Percentiles rank a stretch among this genome's conserved stretches.
phyloP scores from a whole-genome alignment of 2,329 filamentous ascomycete species.

The Pseudopithomyces maydicus region DNA sequence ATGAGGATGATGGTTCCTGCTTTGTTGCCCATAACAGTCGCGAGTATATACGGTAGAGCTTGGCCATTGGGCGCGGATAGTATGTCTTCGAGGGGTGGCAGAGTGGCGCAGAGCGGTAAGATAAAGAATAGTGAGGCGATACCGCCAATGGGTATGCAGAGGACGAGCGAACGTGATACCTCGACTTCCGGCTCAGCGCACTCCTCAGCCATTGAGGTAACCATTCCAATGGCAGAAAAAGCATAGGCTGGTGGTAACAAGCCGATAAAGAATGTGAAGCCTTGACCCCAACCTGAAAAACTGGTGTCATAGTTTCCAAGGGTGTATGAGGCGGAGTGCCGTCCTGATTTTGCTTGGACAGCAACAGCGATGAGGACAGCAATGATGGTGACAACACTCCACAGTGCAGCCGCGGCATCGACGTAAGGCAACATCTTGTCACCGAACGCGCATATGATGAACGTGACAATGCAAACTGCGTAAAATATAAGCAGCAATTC shows the following conservation, averaged over 20 bases:
- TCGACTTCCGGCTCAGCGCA: slow-evolving; percentile 49
- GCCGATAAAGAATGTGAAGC: slow-evolving; percentile 11
- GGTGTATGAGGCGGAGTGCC: slow-evolving; percentile 3
- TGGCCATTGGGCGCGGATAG: slow-evolving; percentile 53
- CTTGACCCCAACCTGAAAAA: slow-evolving; percentile 7
- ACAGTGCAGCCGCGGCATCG: slow-evolving; percentile 44
- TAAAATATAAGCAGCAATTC: slow-evolving; percentile 75
- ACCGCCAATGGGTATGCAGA: slow-evolving; percentile 59
- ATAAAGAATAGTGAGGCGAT: slow-evolving; percentile 62
- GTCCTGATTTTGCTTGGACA: slow-evolving; percentile 4
- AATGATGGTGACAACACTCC: slow-evolving; percentile 15
- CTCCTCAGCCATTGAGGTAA: slow-evolving; percentile 15
- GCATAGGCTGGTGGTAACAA: slow-evolving; percentile 6
- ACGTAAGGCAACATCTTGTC: slow-evolving; percentile 70
- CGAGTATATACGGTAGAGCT: slow-evolving; percentile 58
- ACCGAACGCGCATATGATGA: slow-evolving; percentile 68
- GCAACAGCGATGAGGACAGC: slow-evolving; percentile 6
- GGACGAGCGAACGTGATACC: slow-evolving; percentile 58
- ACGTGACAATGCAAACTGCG: slow-evolving; percentile 67
- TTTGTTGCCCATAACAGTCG: slow-evolving; percentile 55
- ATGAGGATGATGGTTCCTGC: slow-evolving; percentile 55
- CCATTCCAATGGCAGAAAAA: slow-evolving; percentile 9
- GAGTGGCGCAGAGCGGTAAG: slow-evolving; percentile 59
- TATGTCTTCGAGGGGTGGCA: slow-evolving; percentile 55
- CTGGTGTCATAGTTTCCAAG: slow-evolving; percentile 6